phyloP scores from a whole-genome alignment of 2,329 filamentous ascomycete genomes.

The Phaeoacremonium minimum region DNA sequence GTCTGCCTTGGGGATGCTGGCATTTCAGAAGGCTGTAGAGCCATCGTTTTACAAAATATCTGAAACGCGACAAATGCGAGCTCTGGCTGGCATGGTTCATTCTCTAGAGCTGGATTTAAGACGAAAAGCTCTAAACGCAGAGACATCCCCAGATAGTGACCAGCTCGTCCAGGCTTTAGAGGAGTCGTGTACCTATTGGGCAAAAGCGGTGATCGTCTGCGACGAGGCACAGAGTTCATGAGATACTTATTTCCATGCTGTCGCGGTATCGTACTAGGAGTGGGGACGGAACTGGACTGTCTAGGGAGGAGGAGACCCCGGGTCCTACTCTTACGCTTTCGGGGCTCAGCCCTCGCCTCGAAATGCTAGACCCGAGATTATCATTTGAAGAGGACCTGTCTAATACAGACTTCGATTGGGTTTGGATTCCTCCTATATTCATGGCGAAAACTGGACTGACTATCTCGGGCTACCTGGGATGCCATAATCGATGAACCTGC shows the following conservation, averaged over 20 bases:
- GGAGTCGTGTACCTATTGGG: conserved; percentile 9
- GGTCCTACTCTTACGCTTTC: conserved; percentile 4
- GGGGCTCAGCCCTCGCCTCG: background rate
- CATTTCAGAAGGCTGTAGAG: conserved; percentile 12
- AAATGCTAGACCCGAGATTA: conserved; percentile 1
- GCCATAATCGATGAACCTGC: conserved; percentile 18
- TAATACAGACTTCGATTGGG: conserved; percentile 21
- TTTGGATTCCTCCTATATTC: conserved; percentile 4
- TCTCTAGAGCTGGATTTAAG: conserved; percentile 15
- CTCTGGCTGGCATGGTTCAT: conserved; percentile 16
- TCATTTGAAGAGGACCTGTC: conserved; percentile 7
- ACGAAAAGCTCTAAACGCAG: conserved; percentile 5
- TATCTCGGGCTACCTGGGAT: conserved; percentile 17
- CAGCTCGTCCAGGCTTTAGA: conserved; percentile 9
- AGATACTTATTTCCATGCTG: conserved; percentile 8
- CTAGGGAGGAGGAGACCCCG: conserved; percentile 10
- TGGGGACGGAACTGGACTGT: conserved; percentile 8
- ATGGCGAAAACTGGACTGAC: background rate
- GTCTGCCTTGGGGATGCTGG: conserved; percentile 17
- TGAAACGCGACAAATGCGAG: conserved; percentile 18
- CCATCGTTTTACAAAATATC: conserved; percentile 15
- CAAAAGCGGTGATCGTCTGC: conserved; percentile 6
- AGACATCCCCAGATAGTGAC: conserved; percentile 4
- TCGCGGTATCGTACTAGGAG: conserved; percentile 3
- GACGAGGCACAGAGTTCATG: conserved; percentile 10